Conservation (phyloP, 257 asterid species). For the Solanum paucissectum region DNA sequence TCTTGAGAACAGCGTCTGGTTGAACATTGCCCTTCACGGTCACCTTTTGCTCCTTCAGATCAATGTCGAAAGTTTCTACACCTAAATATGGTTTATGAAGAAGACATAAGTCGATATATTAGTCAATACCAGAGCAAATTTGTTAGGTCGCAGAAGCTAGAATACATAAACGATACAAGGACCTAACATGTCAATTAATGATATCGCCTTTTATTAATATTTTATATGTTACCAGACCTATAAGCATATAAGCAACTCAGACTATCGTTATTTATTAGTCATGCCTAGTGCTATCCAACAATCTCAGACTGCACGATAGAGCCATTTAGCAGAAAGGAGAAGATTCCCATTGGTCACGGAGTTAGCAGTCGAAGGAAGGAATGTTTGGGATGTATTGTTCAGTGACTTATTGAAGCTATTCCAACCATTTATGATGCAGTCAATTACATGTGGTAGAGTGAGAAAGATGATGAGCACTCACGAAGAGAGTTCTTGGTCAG, state of each 20-base stretch:
- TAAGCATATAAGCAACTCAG: neutral
- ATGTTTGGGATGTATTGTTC: no score
- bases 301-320: neutral
- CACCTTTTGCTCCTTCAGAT: conserved; percentile 86
- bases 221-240: neutral
- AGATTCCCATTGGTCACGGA: no score
- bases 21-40: conserved; percentile 69
- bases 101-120: neutral
- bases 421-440: no score
- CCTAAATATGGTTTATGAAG: conserved; percentile 23
- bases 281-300: neutral
- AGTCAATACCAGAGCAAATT: neutral
- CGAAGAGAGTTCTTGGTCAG: neutral
- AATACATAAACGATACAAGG: neutral
- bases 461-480: neutral
- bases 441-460: neutral
- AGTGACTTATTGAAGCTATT: no score
- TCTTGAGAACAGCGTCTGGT: conserved; percentile 74
- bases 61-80: conserved; percentile 69
- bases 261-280: neutral
- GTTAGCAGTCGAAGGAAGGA: no score
- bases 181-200: neutral
- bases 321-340: neutral
- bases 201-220: neutral
- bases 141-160: neutral